Evolutionary conservation across 2,329 filamentous ascomycete genomes (phyloP).

Genomic region (Huntiella abstrusa): DNA sequence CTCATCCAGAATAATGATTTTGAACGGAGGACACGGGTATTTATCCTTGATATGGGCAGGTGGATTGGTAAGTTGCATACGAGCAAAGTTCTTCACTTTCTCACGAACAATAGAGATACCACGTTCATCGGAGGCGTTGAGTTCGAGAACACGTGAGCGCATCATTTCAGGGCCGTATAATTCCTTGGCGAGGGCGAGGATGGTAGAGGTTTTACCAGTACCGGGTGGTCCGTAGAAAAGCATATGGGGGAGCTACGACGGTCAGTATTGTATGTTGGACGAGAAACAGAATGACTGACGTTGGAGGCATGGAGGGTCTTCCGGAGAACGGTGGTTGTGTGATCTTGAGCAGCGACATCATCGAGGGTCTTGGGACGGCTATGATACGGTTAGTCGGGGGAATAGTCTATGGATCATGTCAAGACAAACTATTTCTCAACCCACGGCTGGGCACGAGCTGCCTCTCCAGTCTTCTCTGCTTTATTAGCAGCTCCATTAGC

Average conservation of each 20-base stretch:
- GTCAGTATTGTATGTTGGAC: constrained; percentile 14
- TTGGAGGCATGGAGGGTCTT: constrained; percentile 90
- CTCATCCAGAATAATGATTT: constrained; percentile 96
- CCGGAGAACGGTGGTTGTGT: constrained; percentile 83
- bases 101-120: constrained; percentile 93
- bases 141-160: constrained; percentile 85
- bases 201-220: constrained; percentile 93
- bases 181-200: constrained; percentile 91
- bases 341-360: constrained; percentile 94
- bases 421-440: constrained; percentile 89
- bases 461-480: constrained; percentile 38
- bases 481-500: constrained; percentile 46
- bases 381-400: constrained; percentile 4
- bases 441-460: constrained; percentile 66
- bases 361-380: constrained; percentile 85
- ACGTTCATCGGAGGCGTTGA: constrained; percentile 97
- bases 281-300: constrained; percentile 23
- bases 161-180: constrained; percentile 92
- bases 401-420: neutral
- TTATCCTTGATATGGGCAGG: constrained; percentile 46
- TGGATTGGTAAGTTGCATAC: constrained; percentile 78
- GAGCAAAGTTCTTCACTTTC: constrained; percentile 96
- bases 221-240: constrained; percentile 97
- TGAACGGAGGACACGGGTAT: constrained; percentile 93
- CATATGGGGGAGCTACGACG: constrained; percentile 71